Percentiles rank a stretch among this genome's conserved stretches.
Evolutionary conservation across 768 basidiomycete genomes (phyloP).

Genomic region (Tulasnella sp.): DNA sequence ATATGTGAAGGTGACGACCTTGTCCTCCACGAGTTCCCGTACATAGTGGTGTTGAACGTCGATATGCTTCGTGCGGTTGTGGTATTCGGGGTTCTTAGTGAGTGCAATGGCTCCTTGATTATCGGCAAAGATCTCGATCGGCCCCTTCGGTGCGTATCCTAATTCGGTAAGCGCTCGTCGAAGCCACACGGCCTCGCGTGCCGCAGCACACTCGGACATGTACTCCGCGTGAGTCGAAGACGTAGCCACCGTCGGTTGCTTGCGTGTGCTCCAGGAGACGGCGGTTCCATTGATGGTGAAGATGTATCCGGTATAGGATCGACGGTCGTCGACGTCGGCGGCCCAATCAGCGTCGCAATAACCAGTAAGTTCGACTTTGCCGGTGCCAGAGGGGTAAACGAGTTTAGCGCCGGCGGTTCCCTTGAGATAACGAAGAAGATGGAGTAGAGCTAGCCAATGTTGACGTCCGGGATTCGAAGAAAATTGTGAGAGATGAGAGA

Average conservation of each 20-base stretch:
- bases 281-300: slow-evolving; percentile 6
- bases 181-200: slow-evolving; percentile 37
- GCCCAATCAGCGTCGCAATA: slow-evolving; percentile 47
- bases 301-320: neutral
- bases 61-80: slow-evolving; percentile 42
- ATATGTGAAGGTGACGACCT: slow-evolving; percentile 42
- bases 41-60: slow-evolving; percentile 43
- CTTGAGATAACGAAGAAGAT: slow-evolving; percentile 42
- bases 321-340: neutral
- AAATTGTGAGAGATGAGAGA: no score
- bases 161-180: slow-evolving; percentile 9
- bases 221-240: slow-evolving; percentile 38
- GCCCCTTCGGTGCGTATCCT: slow-evolving; percentile 11
- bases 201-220: slow-evolving; percentile 34
- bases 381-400: slow-evolving; percentile 25
- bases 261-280: slow-evolving; percentile 32
- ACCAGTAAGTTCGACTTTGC: neutral
- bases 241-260: slow-evolving; percentile 25
- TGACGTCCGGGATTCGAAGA: no score
- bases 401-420: slow-evolving; percentile 40
- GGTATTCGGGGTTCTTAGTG: slow-evolving; percentile 38
- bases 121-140: slow-evolving; percentile 37
- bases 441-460: slow-evolving; percentile 32
- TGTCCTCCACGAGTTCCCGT: slow-evolving; percentile 43
- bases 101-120: slow-evolving; percentile 36